Conservation (phyloP, 768 basidiomycete genomes). For the Tremella mesenterica region DNA sequence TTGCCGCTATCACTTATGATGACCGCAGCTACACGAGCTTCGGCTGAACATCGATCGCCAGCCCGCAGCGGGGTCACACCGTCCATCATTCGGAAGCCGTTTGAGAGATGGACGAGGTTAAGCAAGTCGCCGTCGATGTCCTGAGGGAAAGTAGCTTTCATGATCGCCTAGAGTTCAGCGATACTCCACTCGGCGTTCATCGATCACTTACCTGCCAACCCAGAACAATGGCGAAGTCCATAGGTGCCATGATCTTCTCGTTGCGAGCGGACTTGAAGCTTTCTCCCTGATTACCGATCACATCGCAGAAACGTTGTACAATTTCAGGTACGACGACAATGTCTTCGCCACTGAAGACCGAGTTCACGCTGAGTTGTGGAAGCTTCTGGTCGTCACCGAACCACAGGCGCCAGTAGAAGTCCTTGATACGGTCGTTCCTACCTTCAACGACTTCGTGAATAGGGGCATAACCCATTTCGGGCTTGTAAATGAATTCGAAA, state of each 20-base stretch:
- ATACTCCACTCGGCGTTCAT: background rate
- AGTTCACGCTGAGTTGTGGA: constrained; percentile 68
- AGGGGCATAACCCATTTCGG: constrained; percentile 77
- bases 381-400: constrained; percentile 75
- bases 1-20: constrained; percentile 86
- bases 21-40: constrained; percentile 80
- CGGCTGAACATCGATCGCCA: constrained; percentile 82
- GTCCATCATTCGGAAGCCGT: constrained; percentile 83
- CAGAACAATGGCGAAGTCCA: constrained; percentile 98
- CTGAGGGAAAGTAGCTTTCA: constrained; percentile 92
- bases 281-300: constrained; percentile 88
- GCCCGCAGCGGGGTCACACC: constrained; percentile 67
- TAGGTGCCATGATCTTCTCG: constrained; percentile 68
- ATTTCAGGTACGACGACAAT: constrained; percentile 66
- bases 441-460: constrained; percentile 80
- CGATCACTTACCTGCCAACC: constrained; percentile 79
- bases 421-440: constrained; percentile 83
- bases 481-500: constrained; percentile 77
- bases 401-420: constrained; percentile 98
- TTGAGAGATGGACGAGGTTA: constrained; percentile 92
- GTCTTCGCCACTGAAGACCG: constrained; percentile 77
- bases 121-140: constrained; percentile 87
- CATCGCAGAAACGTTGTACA: constrained; percentile 71
- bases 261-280: constrained; percentile 72
- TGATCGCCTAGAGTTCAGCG: constrained; percentile 65